A percentile compares a stretch with the other conserved stretches of the same genome.
Evolutionary conservation across 2,329 filamentous ascomycete genomes (phyloP).

Genomic region (Massarina eburnea): DNA sequence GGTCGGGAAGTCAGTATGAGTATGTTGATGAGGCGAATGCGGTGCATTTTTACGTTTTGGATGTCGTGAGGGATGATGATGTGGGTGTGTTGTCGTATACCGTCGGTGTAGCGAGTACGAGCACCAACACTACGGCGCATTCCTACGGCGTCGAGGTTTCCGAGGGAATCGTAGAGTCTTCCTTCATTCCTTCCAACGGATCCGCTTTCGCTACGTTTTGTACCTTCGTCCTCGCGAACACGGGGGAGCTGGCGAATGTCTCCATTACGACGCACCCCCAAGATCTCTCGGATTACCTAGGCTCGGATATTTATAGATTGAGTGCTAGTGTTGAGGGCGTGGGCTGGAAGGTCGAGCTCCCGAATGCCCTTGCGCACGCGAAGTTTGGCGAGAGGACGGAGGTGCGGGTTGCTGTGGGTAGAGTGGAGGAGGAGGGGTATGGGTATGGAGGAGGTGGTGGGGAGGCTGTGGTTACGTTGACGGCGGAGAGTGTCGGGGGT

Average conservation of each 20-base stretch:
- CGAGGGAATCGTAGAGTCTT: conserved; percentile 35
- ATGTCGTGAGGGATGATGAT: conserved; percentile 44
- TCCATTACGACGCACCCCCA: conserved; percentile 27
- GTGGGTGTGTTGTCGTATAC: conserved; percentile 52
- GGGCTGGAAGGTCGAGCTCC: conserved; percentile 52
- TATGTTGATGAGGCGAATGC: conserved; percentile 51
- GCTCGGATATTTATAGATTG: conserved; percentile 53
- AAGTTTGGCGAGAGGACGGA: conserved; percentile 44
- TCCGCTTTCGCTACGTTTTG: conserved; percentile 8
- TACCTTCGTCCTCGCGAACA: conserved; percentile 53
- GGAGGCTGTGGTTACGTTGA: conserved; percentile 14
- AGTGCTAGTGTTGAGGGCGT: conserved; percentile 46
- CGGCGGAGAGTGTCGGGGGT: conserved; percentile 12
- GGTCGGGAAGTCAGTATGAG: conserved; percentile 55
- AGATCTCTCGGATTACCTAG: conserved; percentile 45
- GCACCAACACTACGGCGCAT: conserved; percentile 36
- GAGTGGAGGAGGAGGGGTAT: conserved; percentile 26
- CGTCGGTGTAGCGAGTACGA: conserved; percentile 51
- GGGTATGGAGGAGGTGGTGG: conserved; percentile 27
- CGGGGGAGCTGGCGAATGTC: conserved; percentile 35
- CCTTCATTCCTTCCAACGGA: not conserved
- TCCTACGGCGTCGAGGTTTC: conserved; percentile 43
- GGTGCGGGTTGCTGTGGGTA: conserved; percentile 48
- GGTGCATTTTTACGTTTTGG: conserved; percentile 55
- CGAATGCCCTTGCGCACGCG: conserved; percentile 43